Evolutionary conservation across 768 basidiomycete species (phyloP).

Genomic region (Paxillus rubicundulus): DNA sequence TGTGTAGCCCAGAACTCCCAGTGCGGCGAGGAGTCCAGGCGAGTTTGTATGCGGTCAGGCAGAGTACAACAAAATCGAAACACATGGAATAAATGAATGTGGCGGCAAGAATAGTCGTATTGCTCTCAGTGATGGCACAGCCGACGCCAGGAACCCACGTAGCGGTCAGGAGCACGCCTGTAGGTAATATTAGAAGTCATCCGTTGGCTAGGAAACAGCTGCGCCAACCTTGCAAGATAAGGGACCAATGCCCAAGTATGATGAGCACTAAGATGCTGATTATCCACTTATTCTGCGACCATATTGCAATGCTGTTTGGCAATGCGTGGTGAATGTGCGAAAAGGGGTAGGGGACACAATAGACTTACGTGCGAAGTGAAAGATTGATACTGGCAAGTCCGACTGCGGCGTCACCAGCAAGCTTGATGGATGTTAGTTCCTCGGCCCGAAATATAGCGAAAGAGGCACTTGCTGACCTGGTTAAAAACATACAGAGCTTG

Average conservation of each 20-base stretch:
- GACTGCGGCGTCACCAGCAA: constrained; percentile 43
- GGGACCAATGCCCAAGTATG: constrained; percentile 68
- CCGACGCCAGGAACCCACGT: constrained; percentile 46
- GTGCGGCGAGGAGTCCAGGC: constrained; percentile 23
- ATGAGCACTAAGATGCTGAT: constrained; percentile 48
- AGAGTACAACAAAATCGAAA: constrained; percentile 63
- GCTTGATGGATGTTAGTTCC: constrained; percentile 20
- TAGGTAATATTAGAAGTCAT: not conserved
- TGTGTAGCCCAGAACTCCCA: constrained; percentile 29
- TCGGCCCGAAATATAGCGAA: not conserved
- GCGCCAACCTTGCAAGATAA: constrained; percentile 58
- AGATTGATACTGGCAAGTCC: constrained; percentile 48
- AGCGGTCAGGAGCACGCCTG: constrained; percentile 61
- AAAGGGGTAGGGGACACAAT: not conserved
- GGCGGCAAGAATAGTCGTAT: constrained; percentile 62
- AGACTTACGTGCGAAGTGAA: constrained; percentile 43
- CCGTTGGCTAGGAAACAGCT: not conserved
- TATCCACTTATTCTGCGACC: constrained; percentile 57
- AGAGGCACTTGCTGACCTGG: constrained; percentile 32
- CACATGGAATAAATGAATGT: constrained; percentile 78
- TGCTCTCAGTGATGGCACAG: constrained; percentile 58
- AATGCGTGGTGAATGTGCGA: constrained; percentile 11
- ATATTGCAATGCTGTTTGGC: constrained; percentile 54
- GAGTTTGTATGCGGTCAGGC: constrained; percentile 61
- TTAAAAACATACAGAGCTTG: constrained; percentile 48